Percentiles rank a stretch among this genome's conserved stretches.
Evolutionary conservation across 139 green algal species (phyloP).

Genomic region (Chlorella sorokiniana): DNA sequence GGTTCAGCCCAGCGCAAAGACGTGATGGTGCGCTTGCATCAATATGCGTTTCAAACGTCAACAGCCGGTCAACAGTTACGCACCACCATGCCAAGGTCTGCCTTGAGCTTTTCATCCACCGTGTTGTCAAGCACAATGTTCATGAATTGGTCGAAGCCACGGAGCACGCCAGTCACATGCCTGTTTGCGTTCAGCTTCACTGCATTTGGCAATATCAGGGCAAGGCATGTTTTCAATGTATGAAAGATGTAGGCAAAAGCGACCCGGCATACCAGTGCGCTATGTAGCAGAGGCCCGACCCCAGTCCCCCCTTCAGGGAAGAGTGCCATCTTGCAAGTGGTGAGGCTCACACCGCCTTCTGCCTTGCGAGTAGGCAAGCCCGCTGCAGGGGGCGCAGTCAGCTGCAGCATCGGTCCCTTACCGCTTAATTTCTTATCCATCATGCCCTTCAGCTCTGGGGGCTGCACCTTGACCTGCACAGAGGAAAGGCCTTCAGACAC

Average conservation of each 20-base stretch:
- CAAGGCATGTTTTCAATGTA: neutral
- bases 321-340: too few relatives aligned
- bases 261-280: neutral
- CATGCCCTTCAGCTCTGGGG: constrained; percentile 91
- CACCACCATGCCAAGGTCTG: constrained; percentile 98
- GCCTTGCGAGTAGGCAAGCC: neutral
- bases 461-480: constrained; percentile 79
- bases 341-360: neutral
- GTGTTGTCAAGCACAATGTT: constrained; percentile 97
- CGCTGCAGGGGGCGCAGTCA: too few relatives aligned
- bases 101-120: constrained; percentile 90
- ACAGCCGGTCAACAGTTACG: neutral
- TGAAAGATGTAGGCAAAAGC: neutral
- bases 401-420: constrained; percentile 12
- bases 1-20: neutral
- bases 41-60: neutral
- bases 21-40: neutral
- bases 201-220: constrained; percentile 41
- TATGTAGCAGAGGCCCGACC: neutral
- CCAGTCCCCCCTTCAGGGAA: too few relatives aligned
- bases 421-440: constrained; percentile 93
- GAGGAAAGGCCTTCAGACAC: too few relatives aligned
- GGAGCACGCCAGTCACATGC: constrained; percentile 91
- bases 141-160: constrained; percentile 99
- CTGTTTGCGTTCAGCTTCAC: constrained; percentile 94